Evolutionary conservation across 2,329 filamentous ascomycete genomes (phyloP), one percentile per base, ranked within the genome.

Genomic region (Talaromyces sp.): DNA sequence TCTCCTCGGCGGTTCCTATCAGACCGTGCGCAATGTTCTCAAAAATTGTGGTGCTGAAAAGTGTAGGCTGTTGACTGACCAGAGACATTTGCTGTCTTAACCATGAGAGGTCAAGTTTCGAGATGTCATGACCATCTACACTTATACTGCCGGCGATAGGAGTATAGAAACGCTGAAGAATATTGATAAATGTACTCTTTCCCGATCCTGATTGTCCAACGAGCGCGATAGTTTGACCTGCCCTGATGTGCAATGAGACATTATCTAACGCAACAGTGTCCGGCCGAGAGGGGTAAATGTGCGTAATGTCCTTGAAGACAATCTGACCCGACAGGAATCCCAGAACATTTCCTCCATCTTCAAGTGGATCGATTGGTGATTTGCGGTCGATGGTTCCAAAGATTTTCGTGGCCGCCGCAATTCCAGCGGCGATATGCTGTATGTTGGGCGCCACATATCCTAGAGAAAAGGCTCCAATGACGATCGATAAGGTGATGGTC

Each of bases 1-100:
- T 68, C 71, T 93, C 89, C 64, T 85, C 83, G 63, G 83, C 78
- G 0, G 91, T 93, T 42, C 92, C 92, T 23, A 79, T 73, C 12
- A 84, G 70, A 1, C 82, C 82, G 48, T 80, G 72, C 1, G 79
- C 79, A 58, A 97, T 95, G 74, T 96, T 96, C 55, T 90, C 84
- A 71, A 84, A 90, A 66, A 96, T 93, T 0, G 90, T 91, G 0
- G 88, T 91, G 60, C 87, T 87, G 71, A 96, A 96, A 0, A 96
- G 82, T 0, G 89, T 88, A 0, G 92, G 91, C 70, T 97, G 93
- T 72, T 96, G 92, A 62, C 88, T 90, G 61, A 96, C 92, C 3
- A 96, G 82, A 0, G 91, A 86, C 69, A 96, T 91, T 28, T 95
- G 89, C 71, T 91, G 89, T 64, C 92, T 86, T 63, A 96, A 79